These are phyloP conservation scores for Mycena epipterygia DNA, from an alignment of 768 basidiomycete genomes.

Conservation along the genomic window DNA sequence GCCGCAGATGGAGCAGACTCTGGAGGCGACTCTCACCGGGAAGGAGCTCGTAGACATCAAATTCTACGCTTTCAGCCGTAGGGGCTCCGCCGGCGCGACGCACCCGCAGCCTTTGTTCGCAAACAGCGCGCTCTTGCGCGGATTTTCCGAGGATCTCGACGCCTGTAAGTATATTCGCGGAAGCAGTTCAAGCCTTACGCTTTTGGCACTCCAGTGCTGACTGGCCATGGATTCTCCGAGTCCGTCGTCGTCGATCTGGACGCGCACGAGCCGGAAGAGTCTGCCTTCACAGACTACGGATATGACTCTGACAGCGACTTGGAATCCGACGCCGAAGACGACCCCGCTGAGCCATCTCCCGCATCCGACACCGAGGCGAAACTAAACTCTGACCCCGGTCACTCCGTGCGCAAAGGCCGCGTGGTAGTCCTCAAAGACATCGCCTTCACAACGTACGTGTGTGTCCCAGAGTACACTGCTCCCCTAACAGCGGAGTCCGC, in stretches of 20 bases:
- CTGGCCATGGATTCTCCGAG: slow-evolving; percentile 23
- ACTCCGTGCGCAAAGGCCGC: slow-evolving; percentile 8
- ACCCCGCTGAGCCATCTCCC: neutral
- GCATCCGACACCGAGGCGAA: neutral
- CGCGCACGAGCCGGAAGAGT: slow-evolving; percentile 6
- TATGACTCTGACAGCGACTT: slow-evolving; percentile 42
- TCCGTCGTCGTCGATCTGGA: slow-evolving; percentile 10
- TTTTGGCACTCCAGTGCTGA: too few relatives aligned
- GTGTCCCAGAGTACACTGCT: neutral
- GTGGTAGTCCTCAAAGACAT: slow-evolving; percentile 32
- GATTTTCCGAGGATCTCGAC: slow-evolving; percentile 33
- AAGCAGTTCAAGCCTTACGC: too few relatives aligned
- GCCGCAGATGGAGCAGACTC: slow-evolving; percentile 16
- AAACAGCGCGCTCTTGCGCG: slow-evolving; percentile 34
- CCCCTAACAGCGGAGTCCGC: too few relatives aligned
- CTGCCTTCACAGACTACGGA: slow-evolving; percentile 20
- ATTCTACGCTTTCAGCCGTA: slow-evolving; percentile 38
- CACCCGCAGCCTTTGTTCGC: slow-evolving; percentile 36
- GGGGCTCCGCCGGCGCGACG: slow-evolving; percentile 6
- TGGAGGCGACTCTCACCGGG: slow-evolving; percentile 31
- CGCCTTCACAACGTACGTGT: slow-evolving; percentile 40
- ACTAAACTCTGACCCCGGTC: too few relatives aligned
- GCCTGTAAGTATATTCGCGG: slow-evolving; percentile 15
- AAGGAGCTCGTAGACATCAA: slow-evolving; percentile 34
- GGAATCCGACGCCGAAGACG: slow-evolving; percentile 12